A percentile compares a stretch with the other conserved stretches of the same genome.
Evolutionary conservation across 2,329 filamentous ascomycete species (phyloP).

Genomic region (Ascochyta fabae): DNA sequence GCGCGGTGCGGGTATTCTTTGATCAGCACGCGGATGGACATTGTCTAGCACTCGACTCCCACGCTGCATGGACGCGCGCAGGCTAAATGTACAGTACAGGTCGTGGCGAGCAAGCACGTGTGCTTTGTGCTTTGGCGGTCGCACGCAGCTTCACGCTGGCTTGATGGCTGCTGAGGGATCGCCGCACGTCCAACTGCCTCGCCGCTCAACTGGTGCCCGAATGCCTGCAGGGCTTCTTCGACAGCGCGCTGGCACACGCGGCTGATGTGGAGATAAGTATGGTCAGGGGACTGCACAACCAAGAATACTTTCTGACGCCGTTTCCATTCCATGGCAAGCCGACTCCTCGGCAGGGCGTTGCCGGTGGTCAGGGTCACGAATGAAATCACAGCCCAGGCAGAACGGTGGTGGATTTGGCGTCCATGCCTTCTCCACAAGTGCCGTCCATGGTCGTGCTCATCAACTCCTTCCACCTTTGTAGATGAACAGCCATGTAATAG

Average conservation of each 20-base stretch:
- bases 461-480: too few species aligned
- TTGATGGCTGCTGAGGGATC: conserved; percentile 19
- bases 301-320: conserved; percentile 7
- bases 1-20: conserved; percentile 86
- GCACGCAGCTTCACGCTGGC: conserved; percentile 25
- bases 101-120: conserved; percentile 34
- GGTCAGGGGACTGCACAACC: conserved; percentile 1
- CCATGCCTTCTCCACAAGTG: too few species aligned
- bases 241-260: conserved; percentile 20
- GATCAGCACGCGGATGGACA: conserved; percentile 75
- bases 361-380: conserved; percentile 3
- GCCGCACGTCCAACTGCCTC: conserved; percentile 20
- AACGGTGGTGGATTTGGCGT: not conserved
- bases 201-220: conserved; percentile 28
- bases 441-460: too few species aligned
- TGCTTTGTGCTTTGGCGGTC: conserved; percentile 29
- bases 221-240: conserved; percentile 21
- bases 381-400: conserved; percentile 6
- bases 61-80: conserved; percentile 3
- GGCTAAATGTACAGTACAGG: conserved; percentile 7
- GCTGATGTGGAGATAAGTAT: conserved; percentile 14
- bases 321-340: conserved; percentile 4
- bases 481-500: not conserved
- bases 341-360: not conserved
- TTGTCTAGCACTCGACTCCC: conserved; percentile 14